These are phyloP conservation scores for Gossypium rotundifolium DNA, from an alignment of 345 rosid genomes.

Conservation along the genomic window DNA sequence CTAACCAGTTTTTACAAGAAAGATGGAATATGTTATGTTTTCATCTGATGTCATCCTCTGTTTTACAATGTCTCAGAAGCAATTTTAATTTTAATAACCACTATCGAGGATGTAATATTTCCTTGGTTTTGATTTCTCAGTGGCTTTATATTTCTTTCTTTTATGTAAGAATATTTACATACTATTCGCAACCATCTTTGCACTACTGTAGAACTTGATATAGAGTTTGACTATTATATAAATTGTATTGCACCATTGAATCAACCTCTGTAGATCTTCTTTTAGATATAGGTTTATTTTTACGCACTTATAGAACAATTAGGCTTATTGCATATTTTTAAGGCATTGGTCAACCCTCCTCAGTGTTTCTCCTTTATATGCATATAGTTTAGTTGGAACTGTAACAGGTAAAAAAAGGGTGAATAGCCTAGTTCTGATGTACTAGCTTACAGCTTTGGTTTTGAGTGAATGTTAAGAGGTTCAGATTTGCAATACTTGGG, in stretches of 20 bases:
- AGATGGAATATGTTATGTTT: neutral
- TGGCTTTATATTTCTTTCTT: neutral
- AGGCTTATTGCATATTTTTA: neutral
- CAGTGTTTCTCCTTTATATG: neutral
- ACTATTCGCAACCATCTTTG: neutral
- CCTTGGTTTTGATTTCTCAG: neutral
- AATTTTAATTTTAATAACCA: neutral
- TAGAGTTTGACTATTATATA: neutral
- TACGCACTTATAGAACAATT: neutral
- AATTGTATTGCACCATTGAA: neutral
- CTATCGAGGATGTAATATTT: neutral
- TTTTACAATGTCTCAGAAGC: neutral
- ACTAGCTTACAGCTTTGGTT: neutral
- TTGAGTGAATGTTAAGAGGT: neutral
- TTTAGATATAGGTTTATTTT: neutral
- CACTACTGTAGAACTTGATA: neutral
- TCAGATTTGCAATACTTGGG: neutral
- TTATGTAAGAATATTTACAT: neutral
- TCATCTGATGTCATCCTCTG: conserved; percentile 3
- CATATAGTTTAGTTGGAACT: neutral
- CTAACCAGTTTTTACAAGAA: neutral
- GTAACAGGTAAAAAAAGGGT: neutral
- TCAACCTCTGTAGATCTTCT: neutral
- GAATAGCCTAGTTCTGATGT: neutral
- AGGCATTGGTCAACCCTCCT: neutral